phyloP scores from a whole-genome alignment of 495 filamentous ascomycete species.

The Trichoderma virens region DNA sequence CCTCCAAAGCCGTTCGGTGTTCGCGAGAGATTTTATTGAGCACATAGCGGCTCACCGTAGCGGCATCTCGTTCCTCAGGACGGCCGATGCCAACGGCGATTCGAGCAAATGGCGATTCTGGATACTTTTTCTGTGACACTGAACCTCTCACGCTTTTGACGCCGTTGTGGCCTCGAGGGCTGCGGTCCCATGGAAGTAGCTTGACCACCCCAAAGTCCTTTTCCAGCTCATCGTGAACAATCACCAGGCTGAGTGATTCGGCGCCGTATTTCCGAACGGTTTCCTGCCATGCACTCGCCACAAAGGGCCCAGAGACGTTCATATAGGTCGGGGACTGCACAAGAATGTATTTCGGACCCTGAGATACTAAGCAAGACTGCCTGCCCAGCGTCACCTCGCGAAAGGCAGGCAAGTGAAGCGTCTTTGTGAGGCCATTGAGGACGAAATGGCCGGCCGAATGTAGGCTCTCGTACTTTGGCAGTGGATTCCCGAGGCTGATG shows the following conservation, averaged over 20 bases:
- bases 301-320: constrained; percentile 61
- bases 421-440: constrained; percentile 44
- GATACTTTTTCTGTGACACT: constrained; percentile 27
- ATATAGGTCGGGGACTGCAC: constrained; percentile 64
- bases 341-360: constrained; percentile 49
- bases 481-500: constrained; percentile 38
- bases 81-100: constrained; percentile 69
- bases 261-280: constrained; percentile 21
- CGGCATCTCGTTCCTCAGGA: constrained; percentile 48
- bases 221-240: constrained; percentile 84
- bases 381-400: constrained; percentile 28
- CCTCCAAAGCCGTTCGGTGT: constrained; percentile 42
- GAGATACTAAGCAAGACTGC: constrained; percentile 30
- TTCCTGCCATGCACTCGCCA: constrained; percentile 38
- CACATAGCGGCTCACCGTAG: constrained; percentile 59
- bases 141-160: constrained; percentile 56
- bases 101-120: constrained; percentile 27
- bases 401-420: constrained; percentile 43
- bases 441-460: constrained; percentile 75
- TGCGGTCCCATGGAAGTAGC: constrained; percentile 46
- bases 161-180: constrained; percentile 71
- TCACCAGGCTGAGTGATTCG: constrained; percentile 45
- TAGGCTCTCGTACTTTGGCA: constrained; percentile 58
- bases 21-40: constrained; percentile 48
- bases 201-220: constrained; percentile 56